Evolutionary conservation across 495 filamentous ascomycete species (phyloP).

Genomic region (Penicillium riverlandense): DNA sequence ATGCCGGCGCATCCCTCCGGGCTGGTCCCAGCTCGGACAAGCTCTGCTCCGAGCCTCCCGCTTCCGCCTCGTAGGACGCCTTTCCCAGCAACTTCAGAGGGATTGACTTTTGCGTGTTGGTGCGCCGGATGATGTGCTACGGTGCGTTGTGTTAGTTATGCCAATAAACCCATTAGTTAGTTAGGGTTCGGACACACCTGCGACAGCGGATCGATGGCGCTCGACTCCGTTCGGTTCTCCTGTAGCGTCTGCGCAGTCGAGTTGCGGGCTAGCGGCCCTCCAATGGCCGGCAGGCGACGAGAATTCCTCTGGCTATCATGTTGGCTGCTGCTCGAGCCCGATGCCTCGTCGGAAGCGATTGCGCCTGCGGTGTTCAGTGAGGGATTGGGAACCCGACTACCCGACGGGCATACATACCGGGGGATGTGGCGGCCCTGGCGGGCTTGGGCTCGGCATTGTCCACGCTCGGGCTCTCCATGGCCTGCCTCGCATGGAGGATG

Average conservation of each 20-base stretch:
- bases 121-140: constrained; percentile 75
- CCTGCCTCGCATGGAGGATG: constrained; percentile 8
- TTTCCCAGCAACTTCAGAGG: constrained; percentile 57
- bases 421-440: constrained; percentile 12
- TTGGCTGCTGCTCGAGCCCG: constrained; percentile 27
- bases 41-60: constrained; percentile 42
- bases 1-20: constrained; percentile 35
- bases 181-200: constrained; percentile 31
- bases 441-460: constrained; percentile 5
- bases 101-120: constrained; percentile 66
- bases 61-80: constrained; percentile 45
- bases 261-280: constrained; percentile 15
- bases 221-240: constrained; percentile 28
- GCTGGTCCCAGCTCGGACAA: constrained; percentile 25
- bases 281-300: constrained; percentile 11
- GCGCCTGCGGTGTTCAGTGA: constrained; percentile 16
- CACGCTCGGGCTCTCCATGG: constrained; percentile 4
- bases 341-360: constrained; percentile 26
- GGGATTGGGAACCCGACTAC: not conserved
- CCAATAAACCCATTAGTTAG: too few species aligned
- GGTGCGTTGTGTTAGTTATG: not conserved
- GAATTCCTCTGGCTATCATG: constrained; percentile 24
- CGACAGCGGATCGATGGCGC: constrained; percentile 50
- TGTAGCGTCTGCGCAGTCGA: constrained; percentile 21
- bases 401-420: constrained; percentile 7